These are phyloP conservation scores for Rhizophagus sp. DNA, from an alignment of 192 early-diverging fungal genomes.

Conservation along the genomic window DNA sequence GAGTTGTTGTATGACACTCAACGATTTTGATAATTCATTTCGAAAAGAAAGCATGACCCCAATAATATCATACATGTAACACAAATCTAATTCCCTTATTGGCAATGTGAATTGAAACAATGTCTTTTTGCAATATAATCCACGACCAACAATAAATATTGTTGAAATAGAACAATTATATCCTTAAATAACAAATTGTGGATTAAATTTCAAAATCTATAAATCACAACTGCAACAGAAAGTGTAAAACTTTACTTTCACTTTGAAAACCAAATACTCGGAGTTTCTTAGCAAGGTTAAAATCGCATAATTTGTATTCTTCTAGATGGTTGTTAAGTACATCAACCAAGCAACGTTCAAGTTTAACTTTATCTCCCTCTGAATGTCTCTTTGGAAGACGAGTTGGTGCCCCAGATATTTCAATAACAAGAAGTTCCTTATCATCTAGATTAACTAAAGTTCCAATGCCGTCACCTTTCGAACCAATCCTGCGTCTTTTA, in stretches of 20 bases:
- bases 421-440: constrained; percentile 13
- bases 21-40: constrained; percentile 4
- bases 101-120: constrained; percentile 16
- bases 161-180: constrained; percentile 15
- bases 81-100: neutral
- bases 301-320: constrained; percentile 20
- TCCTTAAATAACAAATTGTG: constrained; percentile 17
- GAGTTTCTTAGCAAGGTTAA: constrained; percentile 5
- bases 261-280: constrained; percentile 20
- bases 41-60: constrained; percentile 21
- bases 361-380: constrained; percentile 11
- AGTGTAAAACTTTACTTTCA: constrained; percentile 24
- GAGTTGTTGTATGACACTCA: constrained; percentile 18
- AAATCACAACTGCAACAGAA: constrained; percentile 25
- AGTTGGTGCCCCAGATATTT: constrained; percentile 9
- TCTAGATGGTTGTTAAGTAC: constrained; percentile 7
- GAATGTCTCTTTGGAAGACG: neutral
- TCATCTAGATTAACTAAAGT: neutral
- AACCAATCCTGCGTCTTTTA: constrained; percentile 3
- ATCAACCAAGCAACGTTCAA: constrained; percentile 20
- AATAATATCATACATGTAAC: constrained; percentile 8
- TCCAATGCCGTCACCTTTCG: neutral
- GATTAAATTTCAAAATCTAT: constrained; percentile 11
- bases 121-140: constrained; percentile 15
- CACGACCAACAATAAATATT: constrained; percentile 12